Conservation (phyloP, 2,329 filamentous ascomycete species). For the Paraphoma sp. region DNA sequence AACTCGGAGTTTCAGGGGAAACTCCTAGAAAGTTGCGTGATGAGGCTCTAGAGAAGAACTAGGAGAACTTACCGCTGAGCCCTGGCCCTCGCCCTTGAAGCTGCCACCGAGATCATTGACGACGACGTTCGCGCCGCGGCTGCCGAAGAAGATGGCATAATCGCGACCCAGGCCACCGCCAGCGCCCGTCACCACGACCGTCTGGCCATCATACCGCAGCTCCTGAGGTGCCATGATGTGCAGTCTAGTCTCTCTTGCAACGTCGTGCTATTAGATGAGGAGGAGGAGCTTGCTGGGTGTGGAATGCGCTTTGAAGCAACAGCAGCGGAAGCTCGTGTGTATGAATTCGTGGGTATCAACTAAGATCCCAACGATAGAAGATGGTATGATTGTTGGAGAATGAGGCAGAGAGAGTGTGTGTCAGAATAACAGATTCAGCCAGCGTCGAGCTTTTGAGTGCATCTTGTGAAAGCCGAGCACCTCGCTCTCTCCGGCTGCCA, state of each 20-base stretch:
- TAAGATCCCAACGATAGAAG: conserved; percentile 17
- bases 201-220: conserved; percentile 85
- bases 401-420: background rate
- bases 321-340: background rate
- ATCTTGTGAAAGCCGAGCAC: conserved; percentile 3
- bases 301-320: background rate
- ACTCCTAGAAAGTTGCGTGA: too few species aligned
- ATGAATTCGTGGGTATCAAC: conserved; percentile 17
- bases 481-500: conserved; percentile 1
- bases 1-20: background rate
- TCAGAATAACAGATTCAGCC: background rate
- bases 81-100: conserved; percentile 90
- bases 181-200: conserved; percentile 86
- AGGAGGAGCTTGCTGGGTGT: background rate
- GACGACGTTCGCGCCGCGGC: conserved; percentile 89
- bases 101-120: conserved; percentile 96
- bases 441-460: conserved; percentile 2
- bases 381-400: background rate
- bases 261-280: background rate
- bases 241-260: conserved; percentile 3
- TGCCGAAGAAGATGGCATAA: conserved; percentile 89
- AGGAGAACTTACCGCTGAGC: conserved; percentile 72
- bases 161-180: conserved; percentile 82
- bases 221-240: conserved; percentile 50
- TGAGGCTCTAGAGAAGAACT: background rate